These are phyloP conservation scores for Platanus orientalis DNA, from an alignment of 164 flowering plant genomes.

Conservation along the genomic window DNA sequence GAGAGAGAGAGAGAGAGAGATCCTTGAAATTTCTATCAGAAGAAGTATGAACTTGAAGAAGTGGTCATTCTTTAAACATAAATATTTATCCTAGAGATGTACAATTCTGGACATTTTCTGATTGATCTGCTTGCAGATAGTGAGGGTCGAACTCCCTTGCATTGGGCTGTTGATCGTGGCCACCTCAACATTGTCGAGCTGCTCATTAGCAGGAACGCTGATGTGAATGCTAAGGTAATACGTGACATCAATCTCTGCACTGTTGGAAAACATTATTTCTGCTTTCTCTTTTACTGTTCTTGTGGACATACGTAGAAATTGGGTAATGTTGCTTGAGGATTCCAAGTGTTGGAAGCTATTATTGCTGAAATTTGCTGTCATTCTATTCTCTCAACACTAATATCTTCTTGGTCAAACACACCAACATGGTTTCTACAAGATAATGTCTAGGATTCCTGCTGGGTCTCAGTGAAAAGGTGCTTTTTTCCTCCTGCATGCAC, in stretches of 20 bases:
- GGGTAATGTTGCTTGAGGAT: background rate
- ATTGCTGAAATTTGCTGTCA: background rate
- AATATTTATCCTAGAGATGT: too few species aligned
- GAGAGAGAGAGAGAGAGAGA: too few species aligned
- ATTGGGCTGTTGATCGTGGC: conserved; percentile 99
- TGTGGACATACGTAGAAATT: background rate
- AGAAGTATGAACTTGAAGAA: too few species aligned
- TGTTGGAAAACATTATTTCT: background rate
- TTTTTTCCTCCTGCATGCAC: too few species aligned
- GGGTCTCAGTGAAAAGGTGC: too few species aligned
- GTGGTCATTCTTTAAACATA: too few species aligned
- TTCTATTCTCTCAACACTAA: background rate
- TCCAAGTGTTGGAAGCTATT: background rate
- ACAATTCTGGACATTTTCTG: background rate
- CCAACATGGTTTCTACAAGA: too few species aligned
- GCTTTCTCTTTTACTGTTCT: too few species aligned
- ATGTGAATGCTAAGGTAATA: conserved; percentile 76
- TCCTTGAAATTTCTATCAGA: too few species aligned
- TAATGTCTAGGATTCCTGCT: too few species aligned
- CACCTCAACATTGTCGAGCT: conserved; percentile 48
- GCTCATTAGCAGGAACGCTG: conserved; percentile 62
- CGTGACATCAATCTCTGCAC: background rate
- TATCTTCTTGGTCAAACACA: too few species aligned
- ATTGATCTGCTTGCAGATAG: conserved; percentile 55
- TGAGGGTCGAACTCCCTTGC: conserved; percentile 89